Evolutionary conservation across 108 stramenopile genomes (phyloP).

Genomic region (Pseudonitzschia multiseries): DNA sequence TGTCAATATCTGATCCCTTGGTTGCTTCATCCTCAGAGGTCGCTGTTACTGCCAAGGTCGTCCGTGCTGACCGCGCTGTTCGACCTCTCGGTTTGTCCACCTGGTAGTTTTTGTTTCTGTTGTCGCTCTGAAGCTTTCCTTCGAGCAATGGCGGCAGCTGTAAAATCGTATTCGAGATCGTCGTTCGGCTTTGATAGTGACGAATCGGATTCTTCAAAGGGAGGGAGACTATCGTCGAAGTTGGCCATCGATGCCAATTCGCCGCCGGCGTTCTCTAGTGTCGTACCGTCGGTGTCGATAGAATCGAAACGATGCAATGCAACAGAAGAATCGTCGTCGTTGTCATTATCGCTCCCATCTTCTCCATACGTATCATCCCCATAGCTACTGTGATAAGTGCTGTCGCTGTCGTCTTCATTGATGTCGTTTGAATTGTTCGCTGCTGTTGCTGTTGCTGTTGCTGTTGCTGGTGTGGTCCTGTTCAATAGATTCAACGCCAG

Average conservation of each 20-base stretch:
- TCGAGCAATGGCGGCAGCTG: background rate
- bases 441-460: background rate
- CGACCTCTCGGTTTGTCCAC: background rate
- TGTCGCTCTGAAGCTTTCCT: background rate
- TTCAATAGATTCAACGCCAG: background rate
- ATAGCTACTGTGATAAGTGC: background rate
- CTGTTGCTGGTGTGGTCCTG: background rate
- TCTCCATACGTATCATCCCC: background rate
- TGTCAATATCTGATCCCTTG: background rate
- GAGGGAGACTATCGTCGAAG: background rate
- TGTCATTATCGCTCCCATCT: background rate
- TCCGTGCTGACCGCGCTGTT: background rate
- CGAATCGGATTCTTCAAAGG: background rate
- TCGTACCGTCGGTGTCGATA: background rate
- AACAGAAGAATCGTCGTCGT: background rate
- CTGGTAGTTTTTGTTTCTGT: background rate
- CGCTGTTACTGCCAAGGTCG: background rate
- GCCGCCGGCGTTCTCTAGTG: background rate
- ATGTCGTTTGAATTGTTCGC: background rate
- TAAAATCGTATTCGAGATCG: background rate
- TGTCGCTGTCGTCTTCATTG: background rate
- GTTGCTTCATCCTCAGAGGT: background rate
- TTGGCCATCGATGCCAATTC: background rate
- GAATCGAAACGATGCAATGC: background rate
- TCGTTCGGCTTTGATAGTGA: background rate